phyloP scores from a whole-genome alignment of 2,329 filamentous ascomycete genomes.

The Fusarium penzigii region DNA sequence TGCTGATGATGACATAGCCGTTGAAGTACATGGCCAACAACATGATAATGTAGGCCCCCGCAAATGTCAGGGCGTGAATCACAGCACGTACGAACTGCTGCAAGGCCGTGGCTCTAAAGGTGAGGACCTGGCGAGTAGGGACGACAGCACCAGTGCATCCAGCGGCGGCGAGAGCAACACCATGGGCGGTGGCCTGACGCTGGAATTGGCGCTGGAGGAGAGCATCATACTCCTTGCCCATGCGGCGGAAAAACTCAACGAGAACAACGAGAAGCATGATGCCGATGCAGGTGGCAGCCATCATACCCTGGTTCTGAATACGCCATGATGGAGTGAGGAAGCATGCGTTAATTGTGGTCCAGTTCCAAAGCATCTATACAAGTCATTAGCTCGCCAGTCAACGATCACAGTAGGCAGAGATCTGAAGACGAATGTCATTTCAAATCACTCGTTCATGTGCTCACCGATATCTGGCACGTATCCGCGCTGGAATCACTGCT shows the following conservation, averaged over 20 bases:
- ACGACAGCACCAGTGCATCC: constrained; percentile 25
- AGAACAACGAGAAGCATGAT: constrained; percentile 69
- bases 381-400: too few relatives aligned
- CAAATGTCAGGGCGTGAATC: constrained; percentile 70
- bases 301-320: constrained; percentile 69
- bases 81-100: constrained; percentile 67
- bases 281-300: constrained; percentile 78
- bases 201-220: constrained; percentile 57
- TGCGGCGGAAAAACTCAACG: constrained; percentile 72
- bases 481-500: too few relatives aligned
- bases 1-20: constrained; percentile 76
- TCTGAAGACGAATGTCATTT: too few relatives aligned
- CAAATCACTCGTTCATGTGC: too few relatives aligned
- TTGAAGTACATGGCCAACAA: constrained; percentile 63
- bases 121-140: constrained; percentile 26
- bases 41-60: constrained; percentile 78
- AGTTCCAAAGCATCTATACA: constrained; percentile 75
- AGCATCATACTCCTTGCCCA: constrained; percentile 70
- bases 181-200: constrained; percentile 30
- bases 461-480: too few relatives aligned
- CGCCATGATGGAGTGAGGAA: constrained; percentile 73
- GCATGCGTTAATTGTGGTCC: constrained; percentile 70
- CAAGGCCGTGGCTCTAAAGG: constrained; percentile 56
- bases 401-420: too few relatives aligned
- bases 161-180: constrained; percentile 20